Base-by-base conservation (phyloP, 2,329 filamentous ascomycete species). In the Cytospora piceae region DNA sequence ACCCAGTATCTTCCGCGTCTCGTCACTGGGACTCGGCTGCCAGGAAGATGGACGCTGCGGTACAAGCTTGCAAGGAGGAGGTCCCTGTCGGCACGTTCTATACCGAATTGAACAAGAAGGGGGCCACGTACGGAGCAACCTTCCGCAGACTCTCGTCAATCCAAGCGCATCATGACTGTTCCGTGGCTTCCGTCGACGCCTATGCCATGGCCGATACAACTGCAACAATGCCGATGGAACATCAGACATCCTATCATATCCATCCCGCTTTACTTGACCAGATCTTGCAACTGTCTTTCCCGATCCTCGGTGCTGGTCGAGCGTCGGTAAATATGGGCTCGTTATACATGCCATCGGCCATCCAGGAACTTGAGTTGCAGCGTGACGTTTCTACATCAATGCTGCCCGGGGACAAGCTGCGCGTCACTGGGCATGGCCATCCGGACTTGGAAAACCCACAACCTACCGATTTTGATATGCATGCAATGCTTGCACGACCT, bases 251-350 rank as follows among this genome's bases (percentile, higher is more conserved):
- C 0, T 78, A 80, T 24, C 76, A 80, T 58, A 71, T 84, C 8
- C 81, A 83, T 37, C 79, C 83, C 0, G 74, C 79, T 0, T 77
- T 82, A 58, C 70, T 84, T 3, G 83, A 86, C 66, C 71, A 77
- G 9, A 72, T 82, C 61, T 73, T 82, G 20, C 81, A 82, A 65
- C 72, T 78, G 8, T 72, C 74, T 0, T 77, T 80, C 29, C 71
- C 77, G 1, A 77, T 78, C 6, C 72, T 80, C 2, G 78, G 77
- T 2, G 77, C 76, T 7, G 72, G 63, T 0, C 39, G 49, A 11
- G 46, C 46, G 5, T 58, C 54, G 4, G 54, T 55, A 5, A 56
- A 31, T 1, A 69, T 65, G 67, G 55, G 8, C 7, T 64, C 65
- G 12, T 51, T 69, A 14, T 71, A 70, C 49, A 69, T 74, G 53